These are phyloP conservation scores for Prunus dulcis DNA, from an alignment of 306 rosid species.

Conservation along the genomic window DNA sequence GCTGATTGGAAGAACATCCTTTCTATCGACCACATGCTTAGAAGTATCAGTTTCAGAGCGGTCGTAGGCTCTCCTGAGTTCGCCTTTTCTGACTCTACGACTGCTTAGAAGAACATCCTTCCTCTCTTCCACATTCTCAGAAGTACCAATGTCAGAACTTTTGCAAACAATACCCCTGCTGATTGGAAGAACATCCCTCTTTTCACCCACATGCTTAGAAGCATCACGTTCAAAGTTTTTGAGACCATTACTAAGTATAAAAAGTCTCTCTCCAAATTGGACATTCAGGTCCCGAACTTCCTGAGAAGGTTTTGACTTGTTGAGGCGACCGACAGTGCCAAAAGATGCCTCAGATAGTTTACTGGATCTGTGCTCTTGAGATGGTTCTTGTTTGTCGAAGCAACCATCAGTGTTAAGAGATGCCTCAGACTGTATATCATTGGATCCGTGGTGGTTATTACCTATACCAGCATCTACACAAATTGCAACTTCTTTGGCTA, in stretches of 20 bases:
- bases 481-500: background rate
- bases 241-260: background rate
- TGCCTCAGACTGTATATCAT: background rate
- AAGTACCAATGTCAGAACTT: background rate
- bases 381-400: background rate
- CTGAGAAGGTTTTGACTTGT: background rate
- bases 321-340: background rate
- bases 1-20: background rate
- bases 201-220: background rate
- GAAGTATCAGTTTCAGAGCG: background rate
- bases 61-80: background rate
- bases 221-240: background rate
- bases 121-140: background rate
- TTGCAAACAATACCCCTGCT: background rate
- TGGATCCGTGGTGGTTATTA: background rate
- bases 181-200: background rate
- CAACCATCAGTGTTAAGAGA: background rate
- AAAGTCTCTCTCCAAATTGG: background rate
- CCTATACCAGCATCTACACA: background rate
- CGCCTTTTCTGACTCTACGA: background rate
- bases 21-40: background rate
- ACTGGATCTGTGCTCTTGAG: slow-evolving; percentile 3
- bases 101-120: background rate
- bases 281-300: background rate
- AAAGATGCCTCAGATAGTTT: background rate